These are phyloP conservation scores for Haberlea rhodopensis DNA, from an alignment of 257 asterid species.

Conservation along the genomic window DNA sequence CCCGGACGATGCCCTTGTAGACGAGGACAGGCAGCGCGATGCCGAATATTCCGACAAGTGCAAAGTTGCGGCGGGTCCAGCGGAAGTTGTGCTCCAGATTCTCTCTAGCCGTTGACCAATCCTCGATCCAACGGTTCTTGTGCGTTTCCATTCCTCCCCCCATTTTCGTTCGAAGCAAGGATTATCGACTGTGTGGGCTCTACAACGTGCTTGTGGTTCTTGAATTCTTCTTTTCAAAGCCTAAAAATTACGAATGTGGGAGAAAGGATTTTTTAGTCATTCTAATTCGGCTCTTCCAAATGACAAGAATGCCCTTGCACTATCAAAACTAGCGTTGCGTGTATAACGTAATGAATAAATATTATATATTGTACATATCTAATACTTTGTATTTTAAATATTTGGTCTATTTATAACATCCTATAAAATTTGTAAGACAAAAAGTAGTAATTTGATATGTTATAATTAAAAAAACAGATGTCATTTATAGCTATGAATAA, in stretches of 20 bases:
- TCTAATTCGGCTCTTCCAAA: not conserved
- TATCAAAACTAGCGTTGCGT: too few species aligned
- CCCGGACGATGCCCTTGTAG: constrained; percentile 86
- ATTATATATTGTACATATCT: too few species aligned
- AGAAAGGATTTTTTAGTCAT: not conserved
- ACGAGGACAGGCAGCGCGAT: constrained; percentile 69
- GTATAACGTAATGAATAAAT: too few species aligned
- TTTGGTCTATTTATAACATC: too few species aligned
- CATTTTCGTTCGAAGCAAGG: constrained; percentile 38
- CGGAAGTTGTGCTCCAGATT: constrained; percentile 84
- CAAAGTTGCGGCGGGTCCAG: constrained; percentile 86
- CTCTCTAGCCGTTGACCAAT: constrained; percentile 78
- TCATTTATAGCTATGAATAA: too few species aligned
- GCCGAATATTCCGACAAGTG: constrained; percentile 84
- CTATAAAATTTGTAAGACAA: too few species aligned
- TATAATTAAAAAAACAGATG: too few species aligned
- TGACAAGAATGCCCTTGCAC: constrained; percentile 19
- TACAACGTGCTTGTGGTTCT: constrained; percentile 9
- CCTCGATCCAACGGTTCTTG: constrained; percentile 88
- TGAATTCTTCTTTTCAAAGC: constrained; percentile 15
- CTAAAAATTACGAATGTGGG: not conserved
- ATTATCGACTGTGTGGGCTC: not conserved
- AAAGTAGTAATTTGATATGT: too few species aligned
- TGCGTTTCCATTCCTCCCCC: constrained; percentile 93
- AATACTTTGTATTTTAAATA: too few species aligned